Evolutionary conservation across 805 yeast species (phyloP).

Genomic region (Priceomyces carsonii): DNA sequence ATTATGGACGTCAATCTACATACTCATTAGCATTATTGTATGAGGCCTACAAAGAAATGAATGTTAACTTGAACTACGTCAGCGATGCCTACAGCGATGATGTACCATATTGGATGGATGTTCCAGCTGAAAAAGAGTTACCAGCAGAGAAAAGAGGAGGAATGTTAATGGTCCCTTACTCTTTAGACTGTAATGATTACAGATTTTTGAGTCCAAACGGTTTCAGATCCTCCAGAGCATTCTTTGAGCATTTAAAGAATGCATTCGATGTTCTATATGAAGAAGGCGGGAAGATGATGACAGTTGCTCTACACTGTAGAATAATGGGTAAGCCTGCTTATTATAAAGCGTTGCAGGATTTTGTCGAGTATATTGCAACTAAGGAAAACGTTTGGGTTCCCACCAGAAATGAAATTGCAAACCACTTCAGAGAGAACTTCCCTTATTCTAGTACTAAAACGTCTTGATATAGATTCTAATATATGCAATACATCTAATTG

Average conservation of each 20-base stretch:
- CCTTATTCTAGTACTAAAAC: too few relatives aligned
- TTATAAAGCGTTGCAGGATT: too few relatives aligned
- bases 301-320: too few relatives aligned
- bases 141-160: slow-evolving; percentile 21
- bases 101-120: slow-evolving; percentile 16
- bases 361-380: too few relatives aligned
- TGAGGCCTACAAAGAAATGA: slow-evolving; percentile 14
- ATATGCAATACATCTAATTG: too few relatives aligned
- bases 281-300: too few relatives aligned
- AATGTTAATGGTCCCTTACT: slow-evolving; percentile 23
- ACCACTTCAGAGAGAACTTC: too few relatives aligned
- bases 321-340: too few relatives aligned
- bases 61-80: slow-evolving; percentile 12
- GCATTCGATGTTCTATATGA: too few relatives aligned
- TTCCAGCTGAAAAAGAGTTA: slow-evolving; percentile 14
- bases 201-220: slow-evolving; percentile 21
- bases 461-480: too few relatives aligned
- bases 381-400: too few relatives aligned
- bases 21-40: slow-evolving; percentile 13
- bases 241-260: slow-evolving; percentile 29
- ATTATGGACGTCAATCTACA: slow-evolving; percentile 17
- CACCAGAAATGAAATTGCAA: too few relatives aligned
- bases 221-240: slow-evolving; percentile 22
- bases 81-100: slow-evolving; percentile 18
- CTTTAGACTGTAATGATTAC: slow-evolving; percentile 24